phyloP scores from a whole-genome alignment of 108 stramenopile species.

The Pseudonitzschia delicatissima region DNA sequence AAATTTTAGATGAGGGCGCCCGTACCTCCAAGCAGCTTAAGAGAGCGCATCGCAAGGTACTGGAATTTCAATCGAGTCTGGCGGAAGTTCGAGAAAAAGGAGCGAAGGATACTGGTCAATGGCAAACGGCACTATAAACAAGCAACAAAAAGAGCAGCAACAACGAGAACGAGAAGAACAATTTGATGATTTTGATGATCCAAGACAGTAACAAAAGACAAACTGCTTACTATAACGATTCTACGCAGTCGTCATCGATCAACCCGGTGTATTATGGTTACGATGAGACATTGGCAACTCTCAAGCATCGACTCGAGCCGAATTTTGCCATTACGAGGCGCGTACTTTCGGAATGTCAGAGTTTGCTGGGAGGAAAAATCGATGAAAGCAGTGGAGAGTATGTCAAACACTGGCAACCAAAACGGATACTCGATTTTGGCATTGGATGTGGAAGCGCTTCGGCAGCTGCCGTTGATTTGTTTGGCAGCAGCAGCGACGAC shows the following conservation, averaged over 20 bases:
- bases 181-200: not conserved
- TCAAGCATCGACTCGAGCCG: slow-evolving; percentile 56
- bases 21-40: slow-evolving; percentile 41
- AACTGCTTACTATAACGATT: not conserved
- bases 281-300: slow-evolving; percentile 58
- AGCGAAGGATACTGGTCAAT: slow-evolving; percentile 43
- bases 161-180: not conserved
- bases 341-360: slow-evolving; percentile 61
- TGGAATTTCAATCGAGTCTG: slow-evolving; percentile 27
- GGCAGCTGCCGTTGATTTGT: slow-evolving; percentile 70
- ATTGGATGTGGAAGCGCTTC: slow-evolving; percentile 72
- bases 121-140: not conserved
- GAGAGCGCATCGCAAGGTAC: slow-evolving; percentile 26
- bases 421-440: slow-evolving; percentile 70
- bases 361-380: slow-evolving; percentile 39
- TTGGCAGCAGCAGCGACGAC: slow-evolving; percentile 21
- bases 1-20: slow-evolving; percentile 23
- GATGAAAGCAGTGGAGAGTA: not conserved
- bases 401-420: slow-evolving; percentile 39
- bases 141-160: not conserved
- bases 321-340: slow-evolving; percentile 65
- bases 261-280: slow-evolving; percentile 62
- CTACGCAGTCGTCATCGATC: slow-evolving; percentile 6
- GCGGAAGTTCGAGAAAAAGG: slow-evolving; percentile 45
- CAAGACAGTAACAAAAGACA: not conserved